Conservation (phyloP, 129 eudicot genomes). For the Logfia minima region DNA sequence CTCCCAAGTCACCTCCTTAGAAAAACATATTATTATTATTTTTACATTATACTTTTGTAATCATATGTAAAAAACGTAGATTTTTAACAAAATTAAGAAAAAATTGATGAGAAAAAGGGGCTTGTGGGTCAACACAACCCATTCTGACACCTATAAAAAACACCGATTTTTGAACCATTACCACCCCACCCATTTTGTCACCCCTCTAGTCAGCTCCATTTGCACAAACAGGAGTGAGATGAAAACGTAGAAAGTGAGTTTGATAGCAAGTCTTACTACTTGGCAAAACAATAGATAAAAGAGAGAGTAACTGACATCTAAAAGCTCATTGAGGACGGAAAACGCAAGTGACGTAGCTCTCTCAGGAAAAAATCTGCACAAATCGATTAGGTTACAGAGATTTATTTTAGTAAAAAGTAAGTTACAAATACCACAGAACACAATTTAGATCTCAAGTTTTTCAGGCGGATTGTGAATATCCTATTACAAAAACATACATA, state of each 20-base stretch:
- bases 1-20: not conserved
- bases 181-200: not conserved
- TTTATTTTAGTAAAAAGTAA: not conserved
- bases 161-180: no score
- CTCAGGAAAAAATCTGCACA: conserved; percentile 74
- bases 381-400: not conserved
- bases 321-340: conserved; percentile 69
- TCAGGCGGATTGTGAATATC: not conserved
- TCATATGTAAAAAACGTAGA: no score
- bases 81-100: no score
- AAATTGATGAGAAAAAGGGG: not conserved
- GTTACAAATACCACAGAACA: not conserved
- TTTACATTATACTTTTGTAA: no score
- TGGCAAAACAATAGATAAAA: not conserved
- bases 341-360: conserved; percentile 83
- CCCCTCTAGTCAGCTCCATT: not conserved
- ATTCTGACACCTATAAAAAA: not conserved
- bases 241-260: not conserved
- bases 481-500: not conserved
- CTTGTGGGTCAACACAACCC: not conserved
- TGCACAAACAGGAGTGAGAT: not conserved
- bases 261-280: not conserved
- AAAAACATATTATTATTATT: not conserved
- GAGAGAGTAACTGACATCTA: conserved; percentile 53
- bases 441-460: not conserved